Conservation (phyloP, 2,329 filamentous ascomycete species). For the Aspergillus sergii region DNA sequence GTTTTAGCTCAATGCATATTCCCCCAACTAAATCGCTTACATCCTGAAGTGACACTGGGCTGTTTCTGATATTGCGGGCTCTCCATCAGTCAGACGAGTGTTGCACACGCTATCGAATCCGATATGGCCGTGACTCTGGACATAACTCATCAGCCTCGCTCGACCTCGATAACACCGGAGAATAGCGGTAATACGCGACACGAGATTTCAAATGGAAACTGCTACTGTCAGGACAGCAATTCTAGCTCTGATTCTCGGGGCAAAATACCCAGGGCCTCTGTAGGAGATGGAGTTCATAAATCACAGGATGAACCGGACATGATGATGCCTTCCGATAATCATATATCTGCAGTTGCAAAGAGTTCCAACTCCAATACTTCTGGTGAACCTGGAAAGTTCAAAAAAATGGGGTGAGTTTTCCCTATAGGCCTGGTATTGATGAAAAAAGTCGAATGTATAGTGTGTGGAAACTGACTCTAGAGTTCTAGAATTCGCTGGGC, state of each 20-base stretch:
- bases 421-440: not conserved
- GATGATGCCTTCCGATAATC: not conserved
- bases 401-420: not conserved
- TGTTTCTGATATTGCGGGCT: not conserved
- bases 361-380: not conserved
- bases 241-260: not conserved
- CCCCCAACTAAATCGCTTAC: not conserved
- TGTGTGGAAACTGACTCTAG: conserved; percentile 11
- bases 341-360: not conserved
- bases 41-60: not conserved
- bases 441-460: not conserved
- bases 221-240: not conserved
- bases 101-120: not conserved
- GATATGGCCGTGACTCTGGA: not conserved
- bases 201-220: not conserved
- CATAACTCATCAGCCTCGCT: not conserved
- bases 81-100: not conserved
- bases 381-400: not conserved
- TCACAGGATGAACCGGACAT: not conserved
- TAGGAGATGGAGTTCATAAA: not conserved
- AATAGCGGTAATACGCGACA: not conserved
- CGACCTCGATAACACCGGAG: not conserved
- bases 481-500: conserved; percentile 73
- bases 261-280: not conserved
- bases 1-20: not conserved